Evolutionary conservation across 352 stramenopile species (phyloP).

Genomic region (Phytophthora fragariae): DNA sequence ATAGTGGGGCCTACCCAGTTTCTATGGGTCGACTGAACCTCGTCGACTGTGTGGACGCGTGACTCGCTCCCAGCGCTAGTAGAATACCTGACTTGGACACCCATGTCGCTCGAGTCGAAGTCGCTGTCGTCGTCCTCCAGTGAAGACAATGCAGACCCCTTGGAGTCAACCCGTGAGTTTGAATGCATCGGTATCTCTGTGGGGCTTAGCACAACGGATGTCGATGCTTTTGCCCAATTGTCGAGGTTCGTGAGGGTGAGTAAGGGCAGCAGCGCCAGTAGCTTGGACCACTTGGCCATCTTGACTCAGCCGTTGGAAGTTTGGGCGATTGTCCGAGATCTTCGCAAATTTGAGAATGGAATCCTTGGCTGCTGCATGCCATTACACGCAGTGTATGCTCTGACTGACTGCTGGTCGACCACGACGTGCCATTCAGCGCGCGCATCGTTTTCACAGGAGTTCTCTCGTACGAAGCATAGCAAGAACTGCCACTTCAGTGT

Average conservation of each 20-base stretch:
- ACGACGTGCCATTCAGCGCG: background rate
- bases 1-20: constrained; percentile 44
- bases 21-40: constrained; percentile 29
- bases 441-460: background rate
- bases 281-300: background rate
- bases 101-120: background rate
- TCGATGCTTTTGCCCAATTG: background rate
- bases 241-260: background rate
- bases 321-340: background rate
- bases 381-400: background rate
- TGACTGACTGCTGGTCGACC: background rate
- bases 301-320: background rate
- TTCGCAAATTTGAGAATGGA: background rate
- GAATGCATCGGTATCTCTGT: background rate
- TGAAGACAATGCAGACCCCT: background rate
- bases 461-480: constrained; percentile 1
- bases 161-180: background rate
- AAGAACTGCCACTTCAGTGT: background rate
- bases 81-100: background rate
- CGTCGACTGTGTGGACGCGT: constrained; percentile 29
- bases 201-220: background rate
- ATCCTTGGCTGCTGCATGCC: background rate
- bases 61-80: background rate
- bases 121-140: background rate
- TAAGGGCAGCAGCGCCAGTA: background rate